These are phyloP conservation scores for Candolleomyces eurysporus DNA, from an alignment of 768 basidiomycete genomes.

Conservation along the genomic window DNA sequence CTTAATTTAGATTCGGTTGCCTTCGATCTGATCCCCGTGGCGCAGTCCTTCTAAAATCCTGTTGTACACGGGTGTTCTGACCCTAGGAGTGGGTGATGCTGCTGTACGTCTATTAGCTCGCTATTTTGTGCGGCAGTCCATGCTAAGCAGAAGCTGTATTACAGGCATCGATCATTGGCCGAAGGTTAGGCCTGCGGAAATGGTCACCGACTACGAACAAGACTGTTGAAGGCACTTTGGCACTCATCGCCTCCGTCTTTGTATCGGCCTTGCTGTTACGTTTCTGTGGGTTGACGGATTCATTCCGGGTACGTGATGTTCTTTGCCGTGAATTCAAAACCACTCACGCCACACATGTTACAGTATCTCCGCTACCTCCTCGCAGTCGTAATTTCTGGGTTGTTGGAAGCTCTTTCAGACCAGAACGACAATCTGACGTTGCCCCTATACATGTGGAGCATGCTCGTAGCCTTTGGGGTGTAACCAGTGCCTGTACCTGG, in stretches of 20 bases:
- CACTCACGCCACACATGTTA: constrained; percentile 6
- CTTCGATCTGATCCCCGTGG: neutral
- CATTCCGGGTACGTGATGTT: constrained; percentile 66
- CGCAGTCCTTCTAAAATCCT: constrained; percentile 42
- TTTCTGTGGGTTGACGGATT: constrained; percentile 62
- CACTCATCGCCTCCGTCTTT: constrained; percentile 74
- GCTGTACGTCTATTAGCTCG: constrained; percentile 50
- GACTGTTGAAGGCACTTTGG: constrained; percentile 88
- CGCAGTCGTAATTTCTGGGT: constrained; percentile 60
- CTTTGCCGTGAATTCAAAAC: neutral
- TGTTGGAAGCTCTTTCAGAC: constrained; percentile 88
- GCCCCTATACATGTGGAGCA: constrained; percentile 94
- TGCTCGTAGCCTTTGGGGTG: constrained; percentile 59
- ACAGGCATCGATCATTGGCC: constrained; percentile 91
- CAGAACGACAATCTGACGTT: constrained; percentile 98
- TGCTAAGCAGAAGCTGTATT: neutral
- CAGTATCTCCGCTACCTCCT: constrained; percentile 68
- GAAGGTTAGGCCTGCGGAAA: constrained; percentile 71
- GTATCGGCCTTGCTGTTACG: constrained; percentile 70
- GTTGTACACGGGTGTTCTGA: constrained; percentile 83
- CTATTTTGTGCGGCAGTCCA: neutral
- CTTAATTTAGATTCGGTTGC: constrained; percentile 1
- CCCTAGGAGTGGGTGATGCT: constrained; percentile 91
- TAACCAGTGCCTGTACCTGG: constrained; percentile 8
- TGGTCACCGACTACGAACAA: constrained; percentile 88